phyloP scores from a whole-genome alignment of 441 rosid genomes.

The Bruguiera hainesii region DNA sequence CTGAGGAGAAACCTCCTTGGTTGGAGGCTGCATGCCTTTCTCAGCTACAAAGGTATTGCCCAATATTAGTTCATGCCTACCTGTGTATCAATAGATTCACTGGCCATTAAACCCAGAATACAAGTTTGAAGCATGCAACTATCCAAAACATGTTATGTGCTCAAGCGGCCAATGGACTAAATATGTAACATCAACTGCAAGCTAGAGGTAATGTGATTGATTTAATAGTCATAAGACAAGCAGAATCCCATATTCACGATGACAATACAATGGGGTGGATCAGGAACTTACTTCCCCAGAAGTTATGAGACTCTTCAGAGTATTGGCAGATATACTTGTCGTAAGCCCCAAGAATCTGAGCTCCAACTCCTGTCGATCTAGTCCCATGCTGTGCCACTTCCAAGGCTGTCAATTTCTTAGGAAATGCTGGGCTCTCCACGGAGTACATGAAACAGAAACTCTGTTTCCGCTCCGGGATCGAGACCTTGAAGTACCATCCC shows the following conservation, averaged over 20 bases:
- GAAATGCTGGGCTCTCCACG: constrained; percentile 80
- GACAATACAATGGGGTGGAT: background rate
- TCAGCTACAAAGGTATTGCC: constrained; percentile 72
- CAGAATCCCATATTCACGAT: background rate
- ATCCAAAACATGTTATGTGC: too few species aligned
- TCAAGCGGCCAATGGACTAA: too few species aligned
- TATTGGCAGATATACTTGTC: constrained; percentile 81
- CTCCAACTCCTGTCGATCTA: constrained; percentile 80
- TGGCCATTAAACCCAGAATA: background rate
- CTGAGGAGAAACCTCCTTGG: constrained; percentile 81
- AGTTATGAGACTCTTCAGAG: constrained; percentile 60
- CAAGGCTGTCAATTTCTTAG: constrained; percentile 40
- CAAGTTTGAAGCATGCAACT: too few species aligned
- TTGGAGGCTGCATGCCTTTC: constrained; percentile 56
- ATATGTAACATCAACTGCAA: background rate
- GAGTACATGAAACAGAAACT: constrained; percentile 97
- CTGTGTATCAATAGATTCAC: constrained; percentile 38
- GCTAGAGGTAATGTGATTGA: background rate
- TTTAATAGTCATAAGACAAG: background rate
- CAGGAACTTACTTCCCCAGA: constrained; percentile 81
- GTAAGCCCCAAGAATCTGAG: constrained; percentile 88
- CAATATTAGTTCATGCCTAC: constrained; percentile 76
- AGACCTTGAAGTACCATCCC: constrained; percentile 94
- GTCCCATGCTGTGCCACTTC: constrained; percentile 65
- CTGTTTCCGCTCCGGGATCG: constrained; percentile 79